A percentile compares a stretch with the other conserved stretches of the same genome.
Evolutionary conservation across 129 eudicot genomes (phyloP).

Genomic region (Sambucus nigra): DNA sequence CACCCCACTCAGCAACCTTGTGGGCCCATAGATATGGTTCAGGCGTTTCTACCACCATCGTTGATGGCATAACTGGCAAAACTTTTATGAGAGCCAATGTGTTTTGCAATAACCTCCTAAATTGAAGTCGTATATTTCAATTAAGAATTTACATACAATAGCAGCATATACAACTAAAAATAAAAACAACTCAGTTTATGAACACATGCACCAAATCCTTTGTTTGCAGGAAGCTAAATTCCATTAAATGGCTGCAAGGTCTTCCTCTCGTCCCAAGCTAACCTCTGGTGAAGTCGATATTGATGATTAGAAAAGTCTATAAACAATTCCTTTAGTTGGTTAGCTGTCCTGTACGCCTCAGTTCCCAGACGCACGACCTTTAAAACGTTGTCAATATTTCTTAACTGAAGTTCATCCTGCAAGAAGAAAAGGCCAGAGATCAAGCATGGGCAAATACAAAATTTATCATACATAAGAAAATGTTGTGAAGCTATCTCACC

Average conservation of each 20-base stretch:
- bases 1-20: no score
- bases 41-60: no score
- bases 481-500: no score
- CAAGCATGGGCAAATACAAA: constrained; percentile 5
- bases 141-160: background rate
- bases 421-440: constrained; percentile 11
- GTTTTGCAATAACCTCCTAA: no score
- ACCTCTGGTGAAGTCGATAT: constrained; percentile 31
- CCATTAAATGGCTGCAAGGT: constrained; percentile 10
- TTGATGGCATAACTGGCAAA: no score
- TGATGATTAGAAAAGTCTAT: constrained; percentile 39
- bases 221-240: constrained; percentile 9
- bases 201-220: background rate
- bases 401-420: constrained; percentile 12
- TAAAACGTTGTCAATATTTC: constrained; percentile 18
- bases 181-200: background rate
- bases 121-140: no score
- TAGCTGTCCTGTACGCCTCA: constrained; percentile 43
- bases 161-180: background rate
- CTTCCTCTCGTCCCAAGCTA: constrained; percentile 36
- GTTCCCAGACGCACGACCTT: constrained; percentile 41
- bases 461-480: background rate
- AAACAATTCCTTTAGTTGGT: constrained; percentile 32
- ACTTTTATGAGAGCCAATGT: no score
- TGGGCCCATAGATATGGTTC: no score